Conservation (phyloP, 116 monocot genomes). For the Thalassia testudinum region DNA sequence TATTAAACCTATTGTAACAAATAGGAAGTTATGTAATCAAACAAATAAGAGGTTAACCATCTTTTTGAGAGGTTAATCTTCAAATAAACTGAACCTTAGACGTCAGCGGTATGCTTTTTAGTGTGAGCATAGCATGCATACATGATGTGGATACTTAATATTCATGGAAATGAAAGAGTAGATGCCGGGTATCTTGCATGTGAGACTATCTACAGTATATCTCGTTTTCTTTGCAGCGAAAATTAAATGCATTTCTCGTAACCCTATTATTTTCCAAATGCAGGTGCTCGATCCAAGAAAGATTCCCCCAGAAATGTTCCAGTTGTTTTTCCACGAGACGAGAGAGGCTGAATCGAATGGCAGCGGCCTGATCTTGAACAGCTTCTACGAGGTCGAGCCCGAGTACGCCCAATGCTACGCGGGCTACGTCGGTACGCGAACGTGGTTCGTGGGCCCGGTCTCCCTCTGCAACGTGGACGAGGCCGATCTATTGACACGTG, state of each 20-base stretch:
- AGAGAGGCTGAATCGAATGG: not conserved
- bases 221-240: too few relatives aligned
- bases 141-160: not conserved
- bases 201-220: too few relatives aligned
- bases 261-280: too few relatives aligned
- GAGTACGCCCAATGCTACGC: slow-evolving; percentile 5
- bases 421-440: not conserved
- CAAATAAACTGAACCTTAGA: not conserved
- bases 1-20: too few relatives aligned
- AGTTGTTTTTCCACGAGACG: too few relatives aligned
- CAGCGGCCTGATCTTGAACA: slow-evolving; percentile 10
- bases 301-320: too few relatives aligned
- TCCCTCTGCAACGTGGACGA: too few relatives aligned
- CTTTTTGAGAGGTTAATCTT: not conserved
- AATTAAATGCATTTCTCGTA: too few relatives aligned
- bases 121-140: not conserved
- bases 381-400: slow-evolving; percentile 13
- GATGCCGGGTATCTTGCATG: not conserved
- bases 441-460: slow-evolving; percentile 22
- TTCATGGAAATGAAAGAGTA: not conserved
- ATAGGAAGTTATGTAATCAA: too few relatives aligned
- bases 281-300: too few relatives aligned
- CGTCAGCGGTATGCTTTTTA: not conserved
- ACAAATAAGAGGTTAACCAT: too few relatives aligned
- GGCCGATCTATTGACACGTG: not conserved